Percentiles rank a stretch among this genome's conserved stretches.
Evolutionary conservation across 164 flowering plant genomes (phyloP).

Genomic region (Vitis amurensis): DNA sequence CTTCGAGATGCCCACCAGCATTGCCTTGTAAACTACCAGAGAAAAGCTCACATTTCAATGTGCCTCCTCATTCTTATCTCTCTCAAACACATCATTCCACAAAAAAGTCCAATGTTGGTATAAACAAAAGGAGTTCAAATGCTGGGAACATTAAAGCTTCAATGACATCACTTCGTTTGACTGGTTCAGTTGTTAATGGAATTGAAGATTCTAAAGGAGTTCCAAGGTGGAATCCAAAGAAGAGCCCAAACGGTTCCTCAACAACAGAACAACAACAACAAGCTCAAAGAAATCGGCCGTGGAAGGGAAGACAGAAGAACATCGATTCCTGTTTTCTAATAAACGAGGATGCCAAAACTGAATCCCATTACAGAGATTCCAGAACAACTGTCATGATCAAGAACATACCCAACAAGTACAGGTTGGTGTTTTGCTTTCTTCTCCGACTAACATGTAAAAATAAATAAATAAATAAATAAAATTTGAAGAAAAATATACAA

Average conservation of each 20-base stretch:
- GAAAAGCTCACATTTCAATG: not conserved
- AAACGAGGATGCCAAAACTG: slow-evolving; percentile 47
- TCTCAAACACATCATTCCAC: slow-evolving; percentile 8
- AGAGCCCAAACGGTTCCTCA: slow-evolving; percentile 3
- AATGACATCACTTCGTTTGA: slow-evolving; percentile 17
- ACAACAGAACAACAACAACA: slow-evolving; percentile 5
- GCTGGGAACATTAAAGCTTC: slow-evolving; percentile 8
- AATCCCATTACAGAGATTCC: slow-evolving; percentile 42
- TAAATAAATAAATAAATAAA: too few species aligned
- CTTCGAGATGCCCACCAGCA: slow-evolving; percentile 1
- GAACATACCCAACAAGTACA: slow-evolving; percentile 98
- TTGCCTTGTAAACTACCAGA: not conserved
- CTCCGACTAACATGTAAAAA: not conserved
- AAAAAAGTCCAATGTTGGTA: slow-evolving; percentile 10
- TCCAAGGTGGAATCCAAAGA: slow-evolving; percentile 6
- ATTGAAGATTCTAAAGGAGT: slow-evolving; percentile 3
- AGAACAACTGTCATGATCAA: slow-evolving; percentile 98
- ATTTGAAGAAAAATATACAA: too few species aligned
- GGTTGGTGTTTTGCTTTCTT: slow-evolving; percentile 33
- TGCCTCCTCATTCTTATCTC: slow-evolving; percentile 4
- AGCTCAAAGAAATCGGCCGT: slow-evolving; percentile 12
- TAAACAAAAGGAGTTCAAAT: slow-evolving; percentile 4
- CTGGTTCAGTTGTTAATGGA: not conserved
- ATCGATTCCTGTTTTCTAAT: slow-evolving; percentile 52
- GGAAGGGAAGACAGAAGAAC: slow-evolving; percentile 38